Evolutionary conservation across 495 filamentous ascomycete genomes (phyloP), one percentile per base, ranked within the genome.

Genomic region (Talaromyces stipitatus): DNA sequence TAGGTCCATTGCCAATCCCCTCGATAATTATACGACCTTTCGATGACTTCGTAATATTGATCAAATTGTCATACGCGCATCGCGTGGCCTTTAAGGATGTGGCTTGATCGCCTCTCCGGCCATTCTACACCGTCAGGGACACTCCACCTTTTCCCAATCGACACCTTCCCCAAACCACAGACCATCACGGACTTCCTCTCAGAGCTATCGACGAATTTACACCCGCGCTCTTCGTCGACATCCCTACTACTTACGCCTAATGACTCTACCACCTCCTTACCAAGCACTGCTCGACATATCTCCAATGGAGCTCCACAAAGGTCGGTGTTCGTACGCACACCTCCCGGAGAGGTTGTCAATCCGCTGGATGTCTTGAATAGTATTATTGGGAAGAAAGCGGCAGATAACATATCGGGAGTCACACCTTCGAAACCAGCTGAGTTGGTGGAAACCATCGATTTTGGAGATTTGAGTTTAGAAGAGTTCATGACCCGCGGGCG

Each of bases 21-120:
- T 7, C 6, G 11, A 48, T 16, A 26, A 26, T 5, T 26, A 5
- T 23, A n/a, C 9, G 24, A n/a, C 2, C 26, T 12, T n/a, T 47
- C 43, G 24, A 47, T 47, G 43, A 47, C 0, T 22, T 26, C 43
- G 3, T 47, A n/a, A 47, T 26, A 26, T 27, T 11, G 12, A 30
- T n/a, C 27, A 16, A 27, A 10, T n/a, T 14, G 4, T 24, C 16
- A 53, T n/a, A 32, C 50, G 26, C 38, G 50, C 54, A 48, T 58
- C 51, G 57, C 52, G 54, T 55, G 52, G 57, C 55, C 55, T 32
- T 32, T 47, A 60, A 73, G 23, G 24, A 95, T 95, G 91, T 94
- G 89, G 88, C 85, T 92, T 61, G 90, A 95, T 78, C 85, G 90
- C 64, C 85, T 92, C 59, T 85, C 87, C 54, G 85, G 82, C 64